phyloP scores from a whole-genome alignment of 2,329 filamentous ascomycete genomes.

The Ophiostoma piceae region DNA sequence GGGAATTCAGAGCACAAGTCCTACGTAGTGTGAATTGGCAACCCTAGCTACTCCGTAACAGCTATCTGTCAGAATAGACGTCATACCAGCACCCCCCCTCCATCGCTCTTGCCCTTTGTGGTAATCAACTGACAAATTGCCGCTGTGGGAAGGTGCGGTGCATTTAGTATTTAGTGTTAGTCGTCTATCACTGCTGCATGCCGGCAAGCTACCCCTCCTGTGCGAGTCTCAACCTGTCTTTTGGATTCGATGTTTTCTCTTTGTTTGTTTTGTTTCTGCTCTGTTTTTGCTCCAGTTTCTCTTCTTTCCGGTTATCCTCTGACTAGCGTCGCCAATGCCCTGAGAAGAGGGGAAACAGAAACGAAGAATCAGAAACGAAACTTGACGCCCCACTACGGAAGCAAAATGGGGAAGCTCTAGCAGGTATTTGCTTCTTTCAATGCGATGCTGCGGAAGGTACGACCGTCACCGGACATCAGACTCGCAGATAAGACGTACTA shows the following conservation, averaged over 20 bases:
- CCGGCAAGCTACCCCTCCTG: neutral
- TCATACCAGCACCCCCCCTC: neutral
- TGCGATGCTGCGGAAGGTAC: neutral
- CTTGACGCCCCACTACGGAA: neutral
- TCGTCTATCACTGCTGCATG: neutral
- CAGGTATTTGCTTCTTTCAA: neutral
- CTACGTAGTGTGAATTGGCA: neutral
- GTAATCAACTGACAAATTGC: neutral
- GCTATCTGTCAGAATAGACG: neutral
- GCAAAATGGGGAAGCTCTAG: slow-evolving; percentile 7
- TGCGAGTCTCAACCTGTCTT: too few species aligned
- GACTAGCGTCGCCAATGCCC: neutral
- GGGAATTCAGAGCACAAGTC: neutral
- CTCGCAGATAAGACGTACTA: neutral
- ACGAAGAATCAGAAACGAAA: neutral
- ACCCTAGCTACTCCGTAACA: neutral
- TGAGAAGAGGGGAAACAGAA: neutral
- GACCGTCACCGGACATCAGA: neutral
- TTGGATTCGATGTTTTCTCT: too few species aligned
- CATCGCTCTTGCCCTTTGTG: neutral
- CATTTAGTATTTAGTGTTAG: neutral
- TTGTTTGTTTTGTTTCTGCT: neutral
- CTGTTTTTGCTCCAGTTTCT: neutral
- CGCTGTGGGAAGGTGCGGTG: neutral
- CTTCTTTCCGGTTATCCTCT: neutral